phyloP scores from a whole-genome alignment of 441 rosid genomes.

The Hypseocharis bilobata region DNA sequence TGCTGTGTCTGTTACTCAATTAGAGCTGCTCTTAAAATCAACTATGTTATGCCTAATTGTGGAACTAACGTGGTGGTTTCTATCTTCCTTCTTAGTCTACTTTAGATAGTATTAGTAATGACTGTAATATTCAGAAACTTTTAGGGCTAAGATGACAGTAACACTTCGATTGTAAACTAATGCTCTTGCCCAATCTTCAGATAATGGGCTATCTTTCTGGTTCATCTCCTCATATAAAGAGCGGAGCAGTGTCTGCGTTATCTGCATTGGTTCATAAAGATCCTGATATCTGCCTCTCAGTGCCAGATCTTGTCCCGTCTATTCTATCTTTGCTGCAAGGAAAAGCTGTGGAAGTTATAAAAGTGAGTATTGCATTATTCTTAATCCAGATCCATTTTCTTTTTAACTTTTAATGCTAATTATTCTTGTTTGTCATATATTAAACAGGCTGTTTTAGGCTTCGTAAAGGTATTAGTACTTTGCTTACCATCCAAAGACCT shows the following conservation, averaged over 20 bases:
- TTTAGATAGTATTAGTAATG: constrained; percentile 9
- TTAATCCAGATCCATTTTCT: neutral
- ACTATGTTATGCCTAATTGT: neutral
- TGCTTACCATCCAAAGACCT: constrained; percentile 56
- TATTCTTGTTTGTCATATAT: constrained; percentile 13
- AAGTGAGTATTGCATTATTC: constrained; percentile 33
- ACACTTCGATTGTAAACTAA: constrained; percentile 15
- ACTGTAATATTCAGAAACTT: constrained; percentile 3
- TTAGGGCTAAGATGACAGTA: neutral
- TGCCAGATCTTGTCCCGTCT: constrained; percentile 63
- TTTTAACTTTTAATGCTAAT: neutral
- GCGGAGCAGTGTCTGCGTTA: constrained; percentile 89
- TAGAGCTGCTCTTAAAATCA: neutral
- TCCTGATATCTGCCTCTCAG: constrained; percentile 46
- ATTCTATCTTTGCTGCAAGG: constrained; percentile 66
- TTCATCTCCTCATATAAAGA: constrained; percentile 77
- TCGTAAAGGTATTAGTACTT: constrained; percentile 77
- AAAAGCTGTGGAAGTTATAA: constrained; percentile 74
- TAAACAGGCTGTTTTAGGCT: constrained; percentile 76
- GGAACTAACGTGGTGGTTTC: neutral
- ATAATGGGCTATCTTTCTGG: constrained; percentile 80
- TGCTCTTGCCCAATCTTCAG: constrained; percentile 34
- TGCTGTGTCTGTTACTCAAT: neutral
- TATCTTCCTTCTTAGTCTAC: neutral
- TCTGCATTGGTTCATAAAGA: constrained; percentile 61